Evolutionary conservation across 139 green algal genomes (phyloP).

Genomic region (Chlorella sorokiniana): DNA sequence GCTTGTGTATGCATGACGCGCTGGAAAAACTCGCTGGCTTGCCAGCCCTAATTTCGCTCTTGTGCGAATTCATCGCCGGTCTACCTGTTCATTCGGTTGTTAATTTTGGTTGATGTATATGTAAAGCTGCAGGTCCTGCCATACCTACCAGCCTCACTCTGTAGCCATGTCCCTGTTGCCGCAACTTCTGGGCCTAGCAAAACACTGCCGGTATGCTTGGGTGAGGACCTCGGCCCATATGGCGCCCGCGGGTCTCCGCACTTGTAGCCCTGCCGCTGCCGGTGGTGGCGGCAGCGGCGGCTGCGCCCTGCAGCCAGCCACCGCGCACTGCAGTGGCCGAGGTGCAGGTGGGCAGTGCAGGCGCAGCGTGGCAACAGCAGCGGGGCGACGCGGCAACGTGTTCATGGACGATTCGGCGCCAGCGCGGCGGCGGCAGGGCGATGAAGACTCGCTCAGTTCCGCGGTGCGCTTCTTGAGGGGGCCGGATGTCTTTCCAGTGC

Average conservation of each 20-base stretch:
- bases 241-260: neutral
- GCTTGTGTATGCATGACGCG: no score
- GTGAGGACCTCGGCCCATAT: neutral
- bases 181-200: conserved; percentile 1
- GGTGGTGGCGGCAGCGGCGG: neutral
- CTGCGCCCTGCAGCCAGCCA: neutral
- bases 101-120: no score
- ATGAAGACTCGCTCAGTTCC: neutral
- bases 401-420: conserved; percentile 29
- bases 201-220: neutral
- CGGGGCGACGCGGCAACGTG: conserved; percentile 22
- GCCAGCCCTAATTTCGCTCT: no score
- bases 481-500: no score
- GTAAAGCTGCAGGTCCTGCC: no score
- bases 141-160: neutral
- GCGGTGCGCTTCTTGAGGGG: no score
- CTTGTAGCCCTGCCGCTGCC: neutral
- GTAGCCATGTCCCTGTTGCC: neutral
- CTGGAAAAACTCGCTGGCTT: no score
- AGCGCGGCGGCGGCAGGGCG: neutral
- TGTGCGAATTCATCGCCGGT: no score
- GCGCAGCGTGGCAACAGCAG: neutral
- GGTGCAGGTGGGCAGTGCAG: neutral
- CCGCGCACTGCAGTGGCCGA: neutral
- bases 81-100: no score